Base-by-base conservation (phyloP, 2,329 filamentous ascomycete genomes). In the Eutypa lata region DNA sequence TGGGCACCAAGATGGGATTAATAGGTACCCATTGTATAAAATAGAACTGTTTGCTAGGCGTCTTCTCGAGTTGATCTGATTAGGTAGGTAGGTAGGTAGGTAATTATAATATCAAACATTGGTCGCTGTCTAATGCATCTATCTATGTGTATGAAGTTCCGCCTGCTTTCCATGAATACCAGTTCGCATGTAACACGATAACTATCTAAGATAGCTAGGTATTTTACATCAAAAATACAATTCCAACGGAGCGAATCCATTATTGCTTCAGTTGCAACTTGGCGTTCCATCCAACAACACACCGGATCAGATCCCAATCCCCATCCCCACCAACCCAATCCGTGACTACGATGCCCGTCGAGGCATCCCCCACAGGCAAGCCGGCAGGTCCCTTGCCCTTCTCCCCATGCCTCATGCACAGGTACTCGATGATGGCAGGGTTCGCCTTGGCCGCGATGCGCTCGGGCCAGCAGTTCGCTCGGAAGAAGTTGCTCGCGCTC, bases 401-500 rank as follows among this genome's bases (percentile, higher is more conserved):
- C 56, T 77, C 75, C 45, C 78, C 80, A 65, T 87, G 84, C 13
- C 71, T 72, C 58, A 76, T 71, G 66, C 83, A 87, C 26, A 87
- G 69, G 65, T 86, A 83, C 62, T 86, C 82, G 53, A 86, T 68
- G 50, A 86, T 81, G 2, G 87, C 85, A 18, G 92, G 89, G 74
- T 97, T 97, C 47, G 96, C 80, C 73, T 89, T 90, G 19, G 84
- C 87, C 1, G 94, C 93, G 68, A 99, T 90, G 65, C 83, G 87
- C 71, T 96, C 92, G 0, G 94, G 94, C 94, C 94, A 99, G 71
- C 91, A 96, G 51, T 83, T 85, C 1, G 87, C 78, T 59, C 90
- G 92, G 86, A 93, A 97, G 76, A 97, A 97, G 74, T 97, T 97
- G 70, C 88, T 93, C 1, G 88, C 94, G 61, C 82, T 91, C 57